Conservation (phyloP, 768 basidiomycete genomes). For the Xerocomus spinulosus region DNA sequence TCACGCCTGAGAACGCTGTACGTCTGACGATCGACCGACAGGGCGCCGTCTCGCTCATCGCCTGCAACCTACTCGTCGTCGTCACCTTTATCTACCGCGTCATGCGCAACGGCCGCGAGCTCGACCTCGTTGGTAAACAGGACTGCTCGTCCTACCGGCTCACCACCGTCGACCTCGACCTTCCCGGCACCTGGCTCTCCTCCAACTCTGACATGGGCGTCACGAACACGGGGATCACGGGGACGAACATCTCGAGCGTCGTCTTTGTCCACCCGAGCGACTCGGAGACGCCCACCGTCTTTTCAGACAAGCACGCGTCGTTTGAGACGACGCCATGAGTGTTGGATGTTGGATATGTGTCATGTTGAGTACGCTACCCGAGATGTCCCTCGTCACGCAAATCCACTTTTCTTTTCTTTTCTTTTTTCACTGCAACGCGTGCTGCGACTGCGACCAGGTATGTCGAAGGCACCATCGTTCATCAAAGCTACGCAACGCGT, state of each 20-base stretch:
- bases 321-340: too few relatives aligned
- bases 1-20: neutral
- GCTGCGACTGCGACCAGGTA: too few relatives aligned
- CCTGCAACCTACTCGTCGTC: conserved; percentile 41
- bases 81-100: conserved; percentile 32
- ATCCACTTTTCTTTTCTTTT: too few relatives aligned
- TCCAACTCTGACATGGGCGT: neutral
- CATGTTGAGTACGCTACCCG: too few relatives aligned
- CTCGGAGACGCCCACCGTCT: neutral
- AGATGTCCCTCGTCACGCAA: too few relatives aligned
- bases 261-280: neutral
- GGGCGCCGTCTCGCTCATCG: conserved; percentile 37
- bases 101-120: conserved; percentile 6
- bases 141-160: conserved; percentile 13
- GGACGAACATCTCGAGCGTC: neutral
- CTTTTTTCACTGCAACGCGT: too few relatives aligned
- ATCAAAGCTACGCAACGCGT: too few relatives aligned
- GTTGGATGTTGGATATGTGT: too few relatives aligned
- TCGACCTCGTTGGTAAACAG: conserved; percentile 5
- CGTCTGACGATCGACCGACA: conserved; percentile 5
- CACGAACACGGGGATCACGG: conserved; percentile 1
- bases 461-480: too few relatives aligned
- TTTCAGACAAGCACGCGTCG: too few relatives aligned
- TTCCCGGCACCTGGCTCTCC: conserved; percentile 29
- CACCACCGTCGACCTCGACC: conserved; percentile 25